Evolutionary conservation across 1,284 basidiomycete species (phyloP), one percentile per base, ranked within the genome.

Genomic region (Irpex rosettiformis): DNA sequence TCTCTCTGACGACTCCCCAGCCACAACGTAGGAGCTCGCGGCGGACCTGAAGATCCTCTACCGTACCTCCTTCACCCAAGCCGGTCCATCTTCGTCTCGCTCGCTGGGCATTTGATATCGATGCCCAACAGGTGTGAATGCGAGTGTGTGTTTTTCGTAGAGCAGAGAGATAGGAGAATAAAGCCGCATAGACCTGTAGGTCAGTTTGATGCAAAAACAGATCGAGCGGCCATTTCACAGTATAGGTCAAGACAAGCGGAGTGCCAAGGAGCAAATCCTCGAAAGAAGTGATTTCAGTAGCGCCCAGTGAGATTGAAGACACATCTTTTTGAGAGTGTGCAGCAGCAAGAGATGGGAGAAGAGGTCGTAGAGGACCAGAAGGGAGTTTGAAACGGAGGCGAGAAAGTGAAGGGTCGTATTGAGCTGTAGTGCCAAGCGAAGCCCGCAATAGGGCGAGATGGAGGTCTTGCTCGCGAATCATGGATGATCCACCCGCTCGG

Each of bases 401-500:
- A 22, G 87, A 77, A 22, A 96, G 79, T 4, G 82, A 80, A 21
- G 84, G 82, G 67, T 94, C 93, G 52, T 89, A 83, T 64, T 94
- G 92, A 7, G 91, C 93, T 3, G 84, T 85, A 18, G 93, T 95
- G 0, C 93, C 91, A 1, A 95, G 75, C 3, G 90, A 93, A 28
- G 93, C 89, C 61, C 89, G 87, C 51, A 91, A 84, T 49, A 93
- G 78, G 10, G 87, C 91, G 37, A 89, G 84, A 65, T 93, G 89
- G 29, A 96, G 77, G 64, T 94, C 92, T 71, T 94, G 91, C 64
- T 94, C 93, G 24, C 88, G 84, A 64, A 94, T 94, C 79, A 93
- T 85, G 10, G 86, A 84, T 24, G 84, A 80, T 30, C 83, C 71
- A 42, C 83, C 83, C 5, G 84, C 75, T 53, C 86, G 83, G 7